phyloP scores from a whole-genome alignment of 768 basidiomycete genomes.

The Pleurotus eryngii region DNA sequence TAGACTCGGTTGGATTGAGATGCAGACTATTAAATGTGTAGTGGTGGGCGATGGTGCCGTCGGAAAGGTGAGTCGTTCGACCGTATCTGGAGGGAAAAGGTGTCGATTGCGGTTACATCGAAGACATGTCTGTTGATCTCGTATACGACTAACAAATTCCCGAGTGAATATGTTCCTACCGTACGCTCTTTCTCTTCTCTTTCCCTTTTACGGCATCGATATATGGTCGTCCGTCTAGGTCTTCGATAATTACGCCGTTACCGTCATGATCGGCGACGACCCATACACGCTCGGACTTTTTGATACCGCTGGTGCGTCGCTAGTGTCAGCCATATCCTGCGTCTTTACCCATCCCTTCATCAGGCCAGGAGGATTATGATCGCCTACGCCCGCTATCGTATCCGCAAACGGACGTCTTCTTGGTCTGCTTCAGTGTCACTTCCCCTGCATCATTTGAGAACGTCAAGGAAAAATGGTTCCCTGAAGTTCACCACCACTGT shows the following conservation, averaged over 20 bases:
- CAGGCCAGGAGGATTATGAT: conserved; percentile 99
- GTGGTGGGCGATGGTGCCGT: conserved; percentile 98
- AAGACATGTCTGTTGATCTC: conserved; percentile 97
- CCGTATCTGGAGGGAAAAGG: not conserved
- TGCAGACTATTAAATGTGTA: conserved; percentile 98
- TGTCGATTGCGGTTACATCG: conserved; percentile 4
- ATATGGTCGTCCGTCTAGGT: conserved; percentile 45
- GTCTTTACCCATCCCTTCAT: conserved; percentile 6
- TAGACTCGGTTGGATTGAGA: conserved; percentile 31
- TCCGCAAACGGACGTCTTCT: conserved; percentile 99
- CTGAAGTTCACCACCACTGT: conserved; percentile 99
- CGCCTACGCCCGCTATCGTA: conserved; percentile 98
- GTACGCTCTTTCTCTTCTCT: conserved; percentile 50
- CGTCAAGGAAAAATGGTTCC: conserved; percentile 99
- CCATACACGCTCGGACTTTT: conserved; percentile 98
- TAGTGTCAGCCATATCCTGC: not conserved
- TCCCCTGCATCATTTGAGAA: conserved; percentile 99
- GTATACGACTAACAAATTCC: conserved; percentile 97
- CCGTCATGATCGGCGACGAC: conserved; percentile 99
- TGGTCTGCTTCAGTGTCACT: conserved; percentile 99
- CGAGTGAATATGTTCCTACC: conserved; percentile 98
- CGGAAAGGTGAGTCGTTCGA: conserved; percentile 73
- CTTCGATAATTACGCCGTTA: conserved; percentile 97
- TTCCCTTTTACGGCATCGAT: conserved; percentile 16
- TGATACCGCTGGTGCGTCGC: conserved; percentile 89